Evolutionary conservation across 2,329 filamentous ascomycete species (phyloP), one percentile per base, ranked within the genome.

Genomic region (Diplodia corticola): DNA sequence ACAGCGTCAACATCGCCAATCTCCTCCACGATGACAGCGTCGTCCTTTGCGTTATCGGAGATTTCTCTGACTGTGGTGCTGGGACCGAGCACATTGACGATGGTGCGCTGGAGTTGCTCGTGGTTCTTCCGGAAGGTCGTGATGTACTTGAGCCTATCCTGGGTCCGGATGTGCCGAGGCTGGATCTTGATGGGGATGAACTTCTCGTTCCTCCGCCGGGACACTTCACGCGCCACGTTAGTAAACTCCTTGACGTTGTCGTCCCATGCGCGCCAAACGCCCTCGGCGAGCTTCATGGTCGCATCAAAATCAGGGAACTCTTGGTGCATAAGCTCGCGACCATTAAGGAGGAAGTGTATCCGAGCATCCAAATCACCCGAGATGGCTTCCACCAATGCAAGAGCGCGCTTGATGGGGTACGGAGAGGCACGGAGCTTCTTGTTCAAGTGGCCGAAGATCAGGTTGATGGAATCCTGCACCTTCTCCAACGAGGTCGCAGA

Each of bases 161-260:
- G 93, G 28, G 95, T 91, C 76, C 94, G 91, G 46, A 88, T 89
- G 76, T 99, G 95, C 72, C 91, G 90, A 68, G 93, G 91, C 70
- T 85, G 87, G 76, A 99, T 93, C 81, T 98, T 98, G 83, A 99
- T 98, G 4, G 94, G 93, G 70, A 99, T 97, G 77, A 99, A 99
- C 77, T 96, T 97, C 78, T 98, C 96, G 74, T 97, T 96, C 71
- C 95, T 88, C 72, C 93, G 90, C 70, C 94, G 88, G 3, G 92
- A 97, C 6, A 96, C 93, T 74, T 99, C 96, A 80, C 95, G 91
- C 37, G 95, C 94, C 69, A 98, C 92, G 71, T 97, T 97, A 17
- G 94, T 98, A 75, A 99, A 99, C 72, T 98, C 95, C 77, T 98
- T 98, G 75, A 96, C 86, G 73, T 94, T 93, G 64, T 96, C 93